Conservation (phyloP, 495 filamentous ascomycete genomes). For the Delitschia confertaspora region DNA sequence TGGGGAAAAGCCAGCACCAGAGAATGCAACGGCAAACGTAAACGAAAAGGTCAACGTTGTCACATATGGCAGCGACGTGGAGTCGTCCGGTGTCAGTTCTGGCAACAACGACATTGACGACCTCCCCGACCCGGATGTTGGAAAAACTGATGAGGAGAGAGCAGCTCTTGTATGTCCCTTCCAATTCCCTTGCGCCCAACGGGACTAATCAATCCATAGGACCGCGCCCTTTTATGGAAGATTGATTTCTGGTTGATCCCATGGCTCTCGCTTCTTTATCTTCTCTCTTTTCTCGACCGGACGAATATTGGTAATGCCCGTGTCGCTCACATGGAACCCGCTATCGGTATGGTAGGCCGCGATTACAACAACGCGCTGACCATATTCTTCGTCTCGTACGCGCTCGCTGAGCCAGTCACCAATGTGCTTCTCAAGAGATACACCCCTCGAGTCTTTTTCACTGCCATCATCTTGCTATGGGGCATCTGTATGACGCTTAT, state of each 20-base stretch:
- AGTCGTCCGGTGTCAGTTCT: constrained; percentile 9
- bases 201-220: constrained; percentile 14
- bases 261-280: constrained; percentile 81
- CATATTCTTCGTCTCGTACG: constrained; percentile 90
- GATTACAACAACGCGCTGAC: constrained; percentile 73
- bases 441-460: constrained; percentile 37
- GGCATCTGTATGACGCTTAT: constrained; percentile 75
- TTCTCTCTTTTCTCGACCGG: constrained; percentile 76
- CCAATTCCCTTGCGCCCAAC: neutral
- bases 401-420: constrained; percentile 75
- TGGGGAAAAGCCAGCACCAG: neutral
- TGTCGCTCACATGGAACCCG: constrained; percentile 55
- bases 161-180: constrained; percentile 51
- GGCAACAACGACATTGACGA: constrained; percentile 25
- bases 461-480: constrained; percentile 51
- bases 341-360: constrained; percentile 52
- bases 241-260: constrained; percentile 65
- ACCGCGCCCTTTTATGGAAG: constrained; percentile 50
- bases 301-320: constrained; percentile 66
- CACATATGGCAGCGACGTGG: constrained; percentile 10
- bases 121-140: constrained; percentile 58
- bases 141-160: constrained; percentile 56
- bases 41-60: constrained; percentile 4
- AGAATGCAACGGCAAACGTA: neutral
- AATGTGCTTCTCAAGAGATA: constrained; percentile 73